Evolutionary conservation across 2,329 filamentous ascomycete genomes (phyloP), one percentile per base, ranked within the genome.

Genomic region (Aureobasidium melanogenum): DNA sequence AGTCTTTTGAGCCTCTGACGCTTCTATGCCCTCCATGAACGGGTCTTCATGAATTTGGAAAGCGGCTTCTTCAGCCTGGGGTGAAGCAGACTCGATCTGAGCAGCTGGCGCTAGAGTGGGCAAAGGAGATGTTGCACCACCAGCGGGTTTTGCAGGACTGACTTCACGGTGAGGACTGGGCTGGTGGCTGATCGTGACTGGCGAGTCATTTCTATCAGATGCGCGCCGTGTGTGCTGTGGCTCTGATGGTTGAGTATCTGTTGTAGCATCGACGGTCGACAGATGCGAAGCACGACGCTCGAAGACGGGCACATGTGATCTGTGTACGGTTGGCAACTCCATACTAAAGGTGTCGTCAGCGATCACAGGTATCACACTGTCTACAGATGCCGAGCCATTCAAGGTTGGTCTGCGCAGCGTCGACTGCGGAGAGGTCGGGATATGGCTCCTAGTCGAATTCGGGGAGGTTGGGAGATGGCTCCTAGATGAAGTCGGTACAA

Each of bases 31-130:
- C 43, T 72, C 73, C 39, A 73, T 75, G 58, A 79, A 77, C 1
- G 79, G 79, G 64, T 82, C 80, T 68, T 83, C 81, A 64, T 80
- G 82, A 30, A 81, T 79, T 57, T 77, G 77, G 3, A 81, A 77
- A 58, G 76, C 76, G 17, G 56, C 26, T 22, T 50, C 56, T n/a
- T 59, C 56, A 5, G 44, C 2, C 24, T 47, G 54, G n/a, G 44
- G 32, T 7, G 30, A 19, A 24, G 44, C 32, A 10, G 38, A n/a
- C 12, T 48, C 43, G 15, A 48, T 48, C 12, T 43, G 56, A 39
- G 32, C 43, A 19, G 56, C 56, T 30, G 56, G 44, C 3, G 56
- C 56, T 17, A 50, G 12, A 9, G 54, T 28, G 15, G 54, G 54
- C 28, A 76, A 75, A 50, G 67, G 65, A n/a, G 68, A 65, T 12